Percentiles rank a stretch among this genome's conserved stretches.
Conservation (phyloP, 202 grass and related monocot genomes). For the Brachypodium distachyon region DNA sequence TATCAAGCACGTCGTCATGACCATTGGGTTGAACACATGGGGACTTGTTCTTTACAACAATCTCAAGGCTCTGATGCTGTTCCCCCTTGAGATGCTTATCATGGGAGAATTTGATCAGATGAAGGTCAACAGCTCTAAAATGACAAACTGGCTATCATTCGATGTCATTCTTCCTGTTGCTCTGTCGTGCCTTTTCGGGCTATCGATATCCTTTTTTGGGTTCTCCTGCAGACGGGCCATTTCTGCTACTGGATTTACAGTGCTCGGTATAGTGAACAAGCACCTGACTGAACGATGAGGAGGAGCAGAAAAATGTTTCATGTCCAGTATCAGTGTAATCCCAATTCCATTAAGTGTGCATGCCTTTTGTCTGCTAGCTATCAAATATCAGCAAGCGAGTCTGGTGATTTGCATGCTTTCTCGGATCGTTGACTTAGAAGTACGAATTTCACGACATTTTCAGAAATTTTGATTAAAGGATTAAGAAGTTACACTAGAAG, state of each 20-base stretch:
- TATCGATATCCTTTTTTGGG: slow-evolving; percentile 88
- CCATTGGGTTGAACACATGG: slow-evolving; percentile 91
- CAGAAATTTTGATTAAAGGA: too few species aligned
- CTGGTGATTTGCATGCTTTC: too few species aligned
- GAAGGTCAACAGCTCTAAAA: slow-evolving; percentile 68
- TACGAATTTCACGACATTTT: too few species aligned
- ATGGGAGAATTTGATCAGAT: slow-evolving; percentile 94
- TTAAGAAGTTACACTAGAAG: too few species aligned
- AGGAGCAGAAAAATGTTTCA: too few species aligned
- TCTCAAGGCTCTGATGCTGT: slow-evolving; percentile 70
- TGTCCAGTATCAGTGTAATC: too few species aligned
- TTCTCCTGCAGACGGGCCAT: slow-evolving; percentile 91
- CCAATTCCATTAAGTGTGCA: too few species aligned
- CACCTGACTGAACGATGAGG: slow-evolving; percentile 74
- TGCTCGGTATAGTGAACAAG: slow-evolving; percentile 90
- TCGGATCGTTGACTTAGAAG: too few species aligned
- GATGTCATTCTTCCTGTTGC: slow-evolving; percentile 77
- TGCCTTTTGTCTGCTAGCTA: too few species aligned
- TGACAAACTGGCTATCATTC: slow-evolving; percentile 72
- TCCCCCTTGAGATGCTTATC: slow-evolving; percentile 80
- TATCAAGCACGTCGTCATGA: slow-evolving; percentile 95
- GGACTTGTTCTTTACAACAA: slow-evolving; percentile 94
- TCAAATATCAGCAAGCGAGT: too few species aligned
- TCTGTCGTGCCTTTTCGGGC: slow-evolving; percentile 83
- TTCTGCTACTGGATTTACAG: slow-evolving; percentile 86